Base-by-base conservation (phyloP, 352 stramenopile genomes). In the Phytophthora cajani region DNA sequence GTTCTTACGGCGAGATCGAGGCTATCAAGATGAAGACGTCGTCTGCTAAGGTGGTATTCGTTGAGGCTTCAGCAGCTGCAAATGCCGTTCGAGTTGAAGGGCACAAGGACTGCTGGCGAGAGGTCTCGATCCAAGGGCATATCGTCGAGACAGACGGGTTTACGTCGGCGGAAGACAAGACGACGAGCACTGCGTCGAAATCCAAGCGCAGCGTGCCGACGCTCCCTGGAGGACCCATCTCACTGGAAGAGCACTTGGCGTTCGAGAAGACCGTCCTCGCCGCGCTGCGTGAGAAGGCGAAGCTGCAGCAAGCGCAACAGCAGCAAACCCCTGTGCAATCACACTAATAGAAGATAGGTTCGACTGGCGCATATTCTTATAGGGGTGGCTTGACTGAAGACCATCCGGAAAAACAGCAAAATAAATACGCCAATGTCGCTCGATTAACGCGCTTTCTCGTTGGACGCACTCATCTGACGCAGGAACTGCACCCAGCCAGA, bases 91-190 rank as follows among this genome's bases (percentile, higher is more conserved):
- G 84, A 9, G 58, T 92, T 64, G 88, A 94, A 78, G 88, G 65
- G 23, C 88, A 95, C 73, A 92, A 89, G 54, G 12, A 62, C 0
- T 80, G 74, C 54, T 95, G 88, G 88, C 75, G 82, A 59, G 81
- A 87, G 72, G 85, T 94, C 1, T 88, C 79, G 55, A 79, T 95
- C 44, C 77, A 91, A 55, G 86, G 88, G 0, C 86, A 95, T 64
- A 86, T 92, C 30, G 75, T 94, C 4, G 82, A 92, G 63, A 75
- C 74, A 6, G 82, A 90, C 21, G 77, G 77, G 10, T 72, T 75
- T 16, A 63, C 73, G 19, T 74, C 73, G n/a, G 54, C 58, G 9
- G 55, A 76, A 38, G 61, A 62, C 27, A 72, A 71, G 53, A 65
- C 69, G 14, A 64, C 52, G 36, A 66, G 57, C 9, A 19, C 30